A percentile compares a stretch with the other conserved stretches of the same genome.
Conservation (phyloP, 768 basidiomycete genomes). For the Hemileccinum rubropunctum region DNA sequence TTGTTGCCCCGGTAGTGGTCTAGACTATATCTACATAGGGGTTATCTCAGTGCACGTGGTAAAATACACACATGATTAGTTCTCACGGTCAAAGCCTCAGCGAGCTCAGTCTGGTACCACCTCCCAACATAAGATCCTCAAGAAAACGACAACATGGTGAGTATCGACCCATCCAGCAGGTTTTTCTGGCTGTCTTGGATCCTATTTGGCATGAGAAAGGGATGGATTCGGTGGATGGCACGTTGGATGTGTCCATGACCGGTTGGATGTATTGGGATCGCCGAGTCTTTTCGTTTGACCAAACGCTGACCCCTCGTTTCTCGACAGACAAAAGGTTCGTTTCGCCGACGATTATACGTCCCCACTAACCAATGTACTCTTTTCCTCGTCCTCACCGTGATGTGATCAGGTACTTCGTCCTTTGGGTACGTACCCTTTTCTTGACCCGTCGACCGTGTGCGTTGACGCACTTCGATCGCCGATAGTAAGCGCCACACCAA, state of each 20-base stretch:
- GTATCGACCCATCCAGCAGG: constrained; percentile 24
- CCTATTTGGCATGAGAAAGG: constrained; percentile 12
- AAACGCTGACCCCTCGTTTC: constrained; percentile 24
- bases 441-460: neutral
- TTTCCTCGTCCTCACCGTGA: neutral
- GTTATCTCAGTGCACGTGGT: constrained; percentile 2
- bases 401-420: constrained; percentile 87
- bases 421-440: constrained; percentile 67
- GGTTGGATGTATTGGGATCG: constrained; percentile 28
- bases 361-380: constrained; percentile 8
- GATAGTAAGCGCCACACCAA: constrained; percentile 94
- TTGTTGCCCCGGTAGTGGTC: neutral
- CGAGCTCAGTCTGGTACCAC: constrained; percentile 8
- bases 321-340: constrained; percentile 81
- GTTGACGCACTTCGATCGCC: neutral
- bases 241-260: constrained; percentile 13
- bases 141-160: constrained; percentile 47
- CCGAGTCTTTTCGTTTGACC: neutral
- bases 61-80: constrained; percentile 1
- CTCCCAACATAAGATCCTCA: constrained; percentile 27
- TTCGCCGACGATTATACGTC: neutral
- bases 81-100: constrained; percentile 25
- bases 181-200: neutral
- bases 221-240: constrained; percentile 17
- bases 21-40: constrained; percentile 1